phyloP scores from a whole-genome alignment of 306 rosid species.

The Casuarina glauca region DNA sequence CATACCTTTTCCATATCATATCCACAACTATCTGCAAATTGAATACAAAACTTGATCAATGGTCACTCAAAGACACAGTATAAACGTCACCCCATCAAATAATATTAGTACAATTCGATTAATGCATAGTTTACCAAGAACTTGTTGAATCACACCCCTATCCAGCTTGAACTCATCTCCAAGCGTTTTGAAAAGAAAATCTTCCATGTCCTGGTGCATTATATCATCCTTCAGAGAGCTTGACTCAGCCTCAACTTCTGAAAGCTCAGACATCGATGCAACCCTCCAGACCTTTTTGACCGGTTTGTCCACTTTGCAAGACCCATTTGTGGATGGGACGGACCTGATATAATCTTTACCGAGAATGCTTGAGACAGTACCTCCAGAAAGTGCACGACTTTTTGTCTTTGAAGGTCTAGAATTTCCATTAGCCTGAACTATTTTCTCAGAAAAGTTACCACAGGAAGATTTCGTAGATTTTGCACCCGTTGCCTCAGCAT shows the following conservation, averaged over 20 bases:
- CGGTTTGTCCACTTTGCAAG: constrained; percentile 34
- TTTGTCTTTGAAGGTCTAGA: constrained; percentile 34
- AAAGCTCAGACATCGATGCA: constrained; percentile 47
- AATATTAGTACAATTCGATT: constrained; percentile 1
- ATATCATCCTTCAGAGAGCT: constrained; percentile 23
- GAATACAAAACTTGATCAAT: constrained; percentile 34
- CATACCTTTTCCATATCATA: constrained; percentile 82
- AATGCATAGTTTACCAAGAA: constrained; percentile 60
- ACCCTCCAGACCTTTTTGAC: constrained; percentile 25
- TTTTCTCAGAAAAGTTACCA: constrained; percentile 33
- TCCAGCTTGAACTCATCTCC: constrained; percentile 75
- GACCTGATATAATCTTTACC: constrained; percentile 54
- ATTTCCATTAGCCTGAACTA: constrained; percentile 34
- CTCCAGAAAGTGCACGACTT: constrained; percentile 52
- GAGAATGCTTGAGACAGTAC: constrained; percentile 62
- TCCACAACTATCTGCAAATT: constrained; percentile 70
- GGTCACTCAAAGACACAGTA: constrained; percentile 7
- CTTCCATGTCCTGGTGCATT: constrained; percentile 44
- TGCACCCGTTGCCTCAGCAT: constrained; percentile 33
- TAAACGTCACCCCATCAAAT: background rate
- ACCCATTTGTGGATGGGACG: constrained; percentile 38
- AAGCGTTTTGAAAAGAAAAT: constrained; percentile 74
- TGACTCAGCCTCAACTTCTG: constrained; percentile 39
- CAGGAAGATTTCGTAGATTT: constrained; percentile 29
- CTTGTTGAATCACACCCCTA: constrained; percentile 57